Base-by-base conservation (phyloP, 1,139 yeast genomes). In the Suhomyces kunorum region DNA sequence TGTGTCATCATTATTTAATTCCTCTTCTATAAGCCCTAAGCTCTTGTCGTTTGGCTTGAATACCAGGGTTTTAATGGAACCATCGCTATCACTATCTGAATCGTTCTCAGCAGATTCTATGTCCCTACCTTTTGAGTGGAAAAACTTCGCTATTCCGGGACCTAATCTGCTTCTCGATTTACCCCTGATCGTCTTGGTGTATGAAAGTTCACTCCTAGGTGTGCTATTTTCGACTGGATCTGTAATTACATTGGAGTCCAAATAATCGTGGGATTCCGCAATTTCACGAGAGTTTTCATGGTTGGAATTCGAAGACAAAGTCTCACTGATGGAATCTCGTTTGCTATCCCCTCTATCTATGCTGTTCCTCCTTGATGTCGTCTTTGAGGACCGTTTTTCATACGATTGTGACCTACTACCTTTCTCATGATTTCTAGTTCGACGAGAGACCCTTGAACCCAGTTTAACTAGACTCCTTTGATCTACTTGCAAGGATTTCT, bases 21-120 rank as follows among this genome's bases (percentile, higher is more conserved):
- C 58, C 33, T 56, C 62, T 23, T 61, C 54, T n/a, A 54, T 55
- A 24, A 50, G 44, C 18, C 46, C 58, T 40, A 54, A 43, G 22
- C 47, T 49, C 32, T 43, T 43, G 3, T 48, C 49, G 23, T 40
- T 31, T 9, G 42, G 37, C 19, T 39, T 36, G 8, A 41, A 37
- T 2, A 39, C 36, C 40, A 46, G 44, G 8, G 55, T 48, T 14
- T 44, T 44, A 5, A 50, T 43, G 4, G 53, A 49, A 6, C 58
- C 57, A 36, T 57, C 64, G 26, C 53, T 48, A 31, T 53, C 61
- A 20, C 55, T 47, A 25, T 51, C 59, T 23, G 35, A 45, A 8
- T 37, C 45, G 7, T 26, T 22, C 3, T 33, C 38, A 11, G 12
- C 16, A 12, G 9, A 15, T 15, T 14, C 16, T 2, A 7, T 16